These are phyloP conservation scores for Penicillium coprophilum DNA, from an alignment of 495 filamentous ascomycete species.

Conservation along the genomic window DNA sequence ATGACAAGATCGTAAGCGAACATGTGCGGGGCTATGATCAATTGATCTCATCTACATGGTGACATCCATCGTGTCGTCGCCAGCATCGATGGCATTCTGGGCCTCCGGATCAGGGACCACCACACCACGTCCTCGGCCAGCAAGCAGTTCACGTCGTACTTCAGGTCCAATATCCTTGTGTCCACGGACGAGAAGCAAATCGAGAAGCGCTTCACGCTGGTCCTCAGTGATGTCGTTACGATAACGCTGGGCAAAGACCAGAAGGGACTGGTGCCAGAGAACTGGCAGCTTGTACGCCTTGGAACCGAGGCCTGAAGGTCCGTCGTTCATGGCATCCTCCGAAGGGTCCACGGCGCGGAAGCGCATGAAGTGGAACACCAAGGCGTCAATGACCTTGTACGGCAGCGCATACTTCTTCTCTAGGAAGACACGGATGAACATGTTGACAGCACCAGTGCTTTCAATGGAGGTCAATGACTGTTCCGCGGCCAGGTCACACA, in stretches of 20 bases:
- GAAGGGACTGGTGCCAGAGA: slow-evolving; percentile 84
- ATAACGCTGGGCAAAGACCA: slow-evolving; percentile 92
- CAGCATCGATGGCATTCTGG: slow-evolving; percentile 59
- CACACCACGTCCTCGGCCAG: slow-evolving; percentile 83
- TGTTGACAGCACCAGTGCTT: slow-evolving; percentile 79
- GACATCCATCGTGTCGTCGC: slow-evolving; percentile 89
- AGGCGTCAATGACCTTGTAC: slow-evolving; percentile 87
- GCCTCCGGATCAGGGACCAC: slow-evolving; percentile 54
- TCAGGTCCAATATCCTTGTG: slow-evolving; percentile 90
- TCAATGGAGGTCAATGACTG: slow-evolving; percentile 74
- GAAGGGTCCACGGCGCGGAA: slow-evolving; percentile 62
- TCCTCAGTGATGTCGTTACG: slow-evolving; percentile 91
- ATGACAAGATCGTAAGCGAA: slow-evolving; percentile 33
- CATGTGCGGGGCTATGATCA: slow-evolving; percentile 22
- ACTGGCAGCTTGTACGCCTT: slow-evolving; percentile 69
- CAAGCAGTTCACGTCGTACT: slow-evolving; percentile 84
- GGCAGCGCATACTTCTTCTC: slow-evolving; percentile 98
- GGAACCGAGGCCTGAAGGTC: slow-evolving; percentile 34
- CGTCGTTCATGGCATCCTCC: slow-evolving; percentile 50
- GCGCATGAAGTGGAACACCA: slow-evolving; percentile 94
- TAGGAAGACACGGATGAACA: slow-evolving; percentile 86
- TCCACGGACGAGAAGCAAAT: slow-evolving; percentile 81
- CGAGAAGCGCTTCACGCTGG: slow-evolving; percentile 86
- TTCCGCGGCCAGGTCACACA: slow-evolving; percentile 91
- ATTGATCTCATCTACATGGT: slow-evolving; percentile 40